Evolutionary conservation across 441 rosid species (phyloP), one percentile per base, ranked within the genome.

Genomic region (Hura crepitans): DNA sequence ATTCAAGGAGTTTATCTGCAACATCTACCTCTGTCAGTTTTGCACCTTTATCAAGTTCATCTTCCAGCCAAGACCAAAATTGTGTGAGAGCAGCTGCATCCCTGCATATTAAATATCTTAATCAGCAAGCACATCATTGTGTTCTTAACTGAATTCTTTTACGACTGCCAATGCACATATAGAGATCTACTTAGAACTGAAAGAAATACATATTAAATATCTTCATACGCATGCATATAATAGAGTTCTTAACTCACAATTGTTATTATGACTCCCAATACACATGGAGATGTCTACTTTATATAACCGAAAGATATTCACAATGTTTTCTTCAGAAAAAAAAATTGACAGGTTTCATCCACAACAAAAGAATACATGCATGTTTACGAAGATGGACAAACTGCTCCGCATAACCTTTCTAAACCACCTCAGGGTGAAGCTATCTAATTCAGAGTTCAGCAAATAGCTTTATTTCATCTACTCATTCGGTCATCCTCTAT

Each of bases 51-150:
- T 62, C 79, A 75, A 95, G 82, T 83, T 92, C 96, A 56, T 85
- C 87, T 79, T 95, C 99, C 75, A 95, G 75, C 99, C 99, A 95
- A 61, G 74, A 84, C 99, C 99, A 92, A 78, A 95, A 92, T 64
- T 86, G 88, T 74, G 94, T 89, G 57, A 95, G 74, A 69, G 99
- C 97, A 74, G 96, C 95, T 68, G 99, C 99, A 85, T 95, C 99
- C 79, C 97, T 95, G 87, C 79, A 78, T 53, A 68, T 61, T 68
- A 31, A 75, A 13, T 58, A 68, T 70, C n/a, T 25, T 27, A 47
- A 54, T 33, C 61, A 59, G 50, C 60, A 65, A 35, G 55, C 42
- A 62, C 54, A 62, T 25, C 61, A 47, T 35, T 30, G 35, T 57
- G 56, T 55, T 23, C 42, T n/a, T n/a, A 23, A 30, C 31, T 22